Conservation (phyloP, 2,329 filamentous ascomycete genomes). For the Colletotrichum caudatum region DNA sequence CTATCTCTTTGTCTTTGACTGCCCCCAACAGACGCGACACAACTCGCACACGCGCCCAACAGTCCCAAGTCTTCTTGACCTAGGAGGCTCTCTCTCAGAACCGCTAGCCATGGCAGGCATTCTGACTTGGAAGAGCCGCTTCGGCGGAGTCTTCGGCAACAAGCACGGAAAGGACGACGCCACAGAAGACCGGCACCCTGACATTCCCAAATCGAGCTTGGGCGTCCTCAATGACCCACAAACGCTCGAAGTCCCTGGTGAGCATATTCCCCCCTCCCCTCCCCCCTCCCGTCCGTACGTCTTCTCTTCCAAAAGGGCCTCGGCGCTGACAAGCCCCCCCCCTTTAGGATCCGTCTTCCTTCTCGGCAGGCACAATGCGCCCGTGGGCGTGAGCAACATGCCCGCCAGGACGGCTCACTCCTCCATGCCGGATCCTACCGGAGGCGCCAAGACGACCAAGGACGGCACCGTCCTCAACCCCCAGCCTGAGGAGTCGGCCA, state of each 20-base stretch:
- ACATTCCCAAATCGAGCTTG: conserved; percentile 67
- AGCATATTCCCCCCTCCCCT: conserved; percentile 43
- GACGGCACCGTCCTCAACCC: conserved; percentile 92
- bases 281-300: too few relatives aligned
- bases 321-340: not conserved
- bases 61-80: not conserved
- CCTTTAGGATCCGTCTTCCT: conserved; percentile 68
- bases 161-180: conserved; percentile 13
- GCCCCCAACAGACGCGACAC: not conserved
- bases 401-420: conserved; percentile 70
- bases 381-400: conserved; percentile 68
- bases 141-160: conserved; percentile 40
- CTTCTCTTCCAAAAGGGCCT: conserved; percentile 2
- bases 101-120: conserved; percentile 22
- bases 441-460: conserved; percentile 73
- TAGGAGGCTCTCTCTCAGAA: not conserved
- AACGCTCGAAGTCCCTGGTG: conserved; percentile 90
- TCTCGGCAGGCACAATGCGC: conserved; percentile 66
- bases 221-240: conserved; percentile 86
- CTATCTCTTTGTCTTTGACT: not conserved
- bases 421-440: conserved; percentile 53
- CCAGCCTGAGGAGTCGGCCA: conserved; percentile 89
- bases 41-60: not conserved
- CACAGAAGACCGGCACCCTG: conserved; percentile 12
- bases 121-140: conserved; percentile 31